Percentiles rank a stretch among this genome's conserved stretches.
phyloP scores from a whole-genome alignment of 2,329 filamentous ascomycete species.

The Penicillium sp. region DNA sequence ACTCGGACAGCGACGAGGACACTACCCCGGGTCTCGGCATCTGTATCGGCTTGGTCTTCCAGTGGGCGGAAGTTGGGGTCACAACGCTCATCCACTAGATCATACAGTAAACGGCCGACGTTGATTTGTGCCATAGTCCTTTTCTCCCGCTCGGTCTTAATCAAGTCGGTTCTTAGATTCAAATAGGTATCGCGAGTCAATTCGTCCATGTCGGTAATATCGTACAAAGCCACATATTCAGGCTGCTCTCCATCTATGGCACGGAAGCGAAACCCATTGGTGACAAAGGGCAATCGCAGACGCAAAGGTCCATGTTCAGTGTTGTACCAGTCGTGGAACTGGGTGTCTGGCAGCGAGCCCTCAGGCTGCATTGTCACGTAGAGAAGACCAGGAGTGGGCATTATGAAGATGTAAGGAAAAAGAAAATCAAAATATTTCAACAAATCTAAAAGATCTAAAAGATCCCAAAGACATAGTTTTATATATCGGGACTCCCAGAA shows the following conservation, averaged over 20 bases:
- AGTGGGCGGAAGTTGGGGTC: slow-evolving; percentile 57
- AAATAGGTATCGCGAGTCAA: slow-evolving; percentile 67
- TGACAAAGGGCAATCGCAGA: slow-evolving; percentile 69
- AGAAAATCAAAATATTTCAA: neutral
- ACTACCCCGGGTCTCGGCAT: slow-evolving; percentile 53
- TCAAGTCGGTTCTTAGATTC: slow-evolving; percentile 44
- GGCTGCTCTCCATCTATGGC: slow-evolving; percentile 63
- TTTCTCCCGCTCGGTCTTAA: slow-evolving; percentile 59
- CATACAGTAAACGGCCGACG: slow-evolving; percentile 69
- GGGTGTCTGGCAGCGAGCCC: slow-evolving; percentile 60
- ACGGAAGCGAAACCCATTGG: slow-evolving; percentile 75
- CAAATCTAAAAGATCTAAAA: neutral
- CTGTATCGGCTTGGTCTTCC: slow-evolving; percentile 59
- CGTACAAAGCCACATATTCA: slow-evolving; percentile 76
- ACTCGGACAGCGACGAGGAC: slow-evolving; percentile 64
- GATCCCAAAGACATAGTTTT: neutral
- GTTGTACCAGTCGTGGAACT: slow-evolving; percentile 93
- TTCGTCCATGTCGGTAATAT: slow-evolving; percentile 70
- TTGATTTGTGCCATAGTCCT: slow-evolving; percentile 64
- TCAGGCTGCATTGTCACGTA: slow-evolving; percentile 84
- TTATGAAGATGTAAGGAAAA: slow-evolving; percentile 13
- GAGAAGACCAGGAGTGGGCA: slow-evolving; percentile 63
- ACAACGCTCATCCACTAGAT: slow-evolving; percentile 59
- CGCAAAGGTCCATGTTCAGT: slow-evolving; percentile 85
- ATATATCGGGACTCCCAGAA: neutral